Evolutionary conservation across 1,139 yeast genomes (phyloP).

Genomic region (Pichia inconspicua): DNA sequence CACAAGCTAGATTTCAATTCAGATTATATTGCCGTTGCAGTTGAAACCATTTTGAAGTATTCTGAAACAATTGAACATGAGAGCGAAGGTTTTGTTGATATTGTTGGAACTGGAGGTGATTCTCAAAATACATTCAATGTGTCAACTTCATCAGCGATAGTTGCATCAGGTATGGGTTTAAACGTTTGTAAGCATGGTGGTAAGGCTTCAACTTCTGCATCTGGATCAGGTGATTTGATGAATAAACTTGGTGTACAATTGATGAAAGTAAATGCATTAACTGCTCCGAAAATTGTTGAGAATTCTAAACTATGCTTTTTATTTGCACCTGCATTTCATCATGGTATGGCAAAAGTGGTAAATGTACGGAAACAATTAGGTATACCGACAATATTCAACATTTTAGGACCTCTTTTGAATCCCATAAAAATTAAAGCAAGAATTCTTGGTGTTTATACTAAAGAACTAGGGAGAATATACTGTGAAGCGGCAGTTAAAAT

Average conservation of each 20-base stretch:
- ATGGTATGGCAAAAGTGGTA: conserved; percentile 84
- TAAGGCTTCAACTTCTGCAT: conserved; percentile 84
- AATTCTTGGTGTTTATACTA: conserved; percentile 82
- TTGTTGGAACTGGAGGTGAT: conserved; percentile 98
- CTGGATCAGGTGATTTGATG: conserved; percentile 90
- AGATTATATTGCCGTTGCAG: conserved; percentile 80
- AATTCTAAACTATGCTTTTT: conserved; percentile 61
- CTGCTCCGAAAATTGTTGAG: conserved; percentile 57
- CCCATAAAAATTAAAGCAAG: conserved; percentile 82
- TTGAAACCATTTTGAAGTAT: conserved; percentile 55
- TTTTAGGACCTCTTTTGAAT: conserved; percentile 85
- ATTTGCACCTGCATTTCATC: conserved; percentile 91
- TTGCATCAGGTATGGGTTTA: conserved; percentile 76
- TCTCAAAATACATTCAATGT: conserved; percentile 96
- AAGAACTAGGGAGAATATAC: conserved; percentile 69
- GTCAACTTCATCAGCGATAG: conserved; percentile 88
- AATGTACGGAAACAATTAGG: conserved; percentile 69
- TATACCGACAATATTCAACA: conserved; percentile 87
- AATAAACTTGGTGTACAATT: conserved; percentile 70
- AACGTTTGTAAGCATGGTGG: conserved; percentile 92
- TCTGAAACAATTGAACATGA: conserved; percentile 42
- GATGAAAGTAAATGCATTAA: conserved; percentile 53
- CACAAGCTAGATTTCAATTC: conserved; percentile 78
- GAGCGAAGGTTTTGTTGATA: conserved; percentile 60
- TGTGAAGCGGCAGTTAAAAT: conserved; percentile 69